Base-by-base conservation (phyloP, 2,329 filamentous ascomycete genomes). In the Ilyonectria robusta region DNA sequence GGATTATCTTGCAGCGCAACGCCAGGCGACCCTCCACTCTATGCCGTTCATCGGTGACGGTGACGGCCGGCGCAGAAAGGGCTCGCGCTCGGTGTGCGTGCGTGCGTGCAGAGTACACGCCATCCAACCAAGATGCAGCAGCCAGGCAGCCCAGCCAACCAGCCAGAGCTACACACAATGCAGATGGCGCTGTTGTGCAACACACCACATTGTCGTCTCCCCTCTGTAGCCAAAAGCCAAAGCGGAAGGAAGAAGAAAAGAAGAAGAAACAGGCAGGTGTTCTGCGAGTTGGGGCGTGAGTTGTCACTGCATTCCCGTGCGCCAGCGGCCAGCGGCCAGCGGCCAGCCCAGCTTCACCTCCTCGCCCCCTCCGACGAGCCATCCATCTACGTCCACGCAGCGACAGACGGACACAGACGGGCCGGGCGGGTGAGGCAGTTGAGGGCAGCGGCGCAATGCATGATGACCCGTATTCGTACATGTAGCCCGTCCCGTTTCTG, bases 221-320 rank as follows among this genome's bases (percentile, higher is more conserved):
- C 48, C 29, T 13, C 40, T n/a, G 40, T 42, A 31, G 26, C 57
- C 48, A 59, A 59, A 13, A 42, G 57, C 46, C 48, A 59, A n/a
- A 44, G 19, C 13, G 17, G 13, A 56, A 47, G 31, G 23, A 37
- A n/a, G 47, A 42, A 19, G 31, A 44, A 19, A 11, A 26, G 19
- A 42, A 29, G 50, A 21, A 53, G 23, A 54, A 59, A 61, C 44
- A 23, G 42, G 51, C 58, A 51, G 59, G 37, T 44, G 56, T 64
- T 59, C 70, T 73, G 64, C 57, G 66, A 73, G 69, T 69, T 53
- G 40, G 51, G 47, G 47, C 59, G 21, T 76, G 75, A 75, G 75
- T 76, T 76, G 75, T 76, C 75, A 74, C 50, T 76, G 73, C 75
- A 76, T 76, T 67, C 51, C 54, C 69, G 61, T 53, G 26, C 61